phyloP scores from a whole-genome alignment of 2,329 filamentous ascomycete species.

The Exophiala spinifera region DNA sequence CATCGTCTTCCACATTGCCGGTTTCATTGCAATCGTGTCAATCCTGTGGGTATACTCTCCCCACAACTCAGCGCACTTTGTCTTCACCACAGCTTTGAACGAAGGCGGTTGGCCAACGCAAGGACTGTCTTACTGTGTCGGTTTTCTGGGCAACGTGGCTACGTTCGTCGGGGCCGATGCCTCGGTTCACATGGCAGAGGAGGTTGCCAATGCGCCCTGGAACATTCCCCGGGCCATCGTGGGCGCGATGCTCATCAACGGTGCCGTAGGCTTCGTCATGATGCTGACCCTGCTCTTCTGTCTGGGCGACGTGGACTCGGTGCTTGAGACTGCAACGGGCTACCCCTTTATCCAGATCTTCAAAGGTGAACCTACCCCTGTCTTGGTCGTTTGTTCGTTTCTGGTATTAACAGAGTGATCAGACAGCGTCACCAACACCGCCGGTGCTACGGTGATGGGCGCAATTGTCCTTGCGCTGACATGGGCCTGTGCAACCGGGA shows the following conservation, averaged over 20 bases:
- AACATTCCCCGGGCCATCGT: conserved; percentile 33
- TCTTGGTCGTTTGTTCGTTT: too few relatives aligned
- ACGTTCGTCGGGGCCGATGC: conserved; percentile 35
- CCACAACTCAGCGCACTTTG: conserved; percentile 32
- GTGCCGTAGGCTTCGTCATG: conserved; percentile 37
- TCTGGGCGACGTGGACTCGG: conserved; percentile 33
- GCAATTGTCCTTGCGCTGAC: conserved; percentile 29
- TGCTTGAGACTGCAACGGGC: conserved; percentile 33
- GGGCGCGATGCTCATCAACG: conserved; percentile 32
- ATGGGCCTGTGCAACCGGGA: conserved; percentile 30
- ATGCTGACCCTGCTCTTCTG: conserved; percentile 36
- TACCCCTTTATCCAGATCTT: conserved; percentile 35
- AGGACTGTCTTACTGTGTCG: conserved; percentile 36
- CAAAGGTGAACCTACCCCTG: conserved; percentile 15
- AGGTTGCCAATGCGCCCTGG: conserved; percentile 29
- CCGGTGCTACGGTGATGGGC: conserved; percentile 31
- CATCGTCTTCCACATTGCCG: conserved; percentile 44
- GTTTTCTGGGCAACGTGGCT: conserved; percentile 36
- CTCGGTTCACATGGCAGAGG: conserved; percentile 31
- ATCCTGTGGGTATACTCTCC: conserved; percentile 35
- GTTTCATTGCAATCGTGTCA: conserved; percentile 45
- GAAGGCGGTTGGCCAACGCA: conserved; percentile 36
- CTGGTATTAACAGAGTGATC: too few relatives aligned
- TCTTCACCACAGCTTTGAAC: conserved; percentile 35
- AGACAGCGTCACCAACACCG: conserved; percentile 26